phyloP scores from a whole-genome alignment of 495 filamentous ascomycete species.

The Extremus antarcticus region DNA sequence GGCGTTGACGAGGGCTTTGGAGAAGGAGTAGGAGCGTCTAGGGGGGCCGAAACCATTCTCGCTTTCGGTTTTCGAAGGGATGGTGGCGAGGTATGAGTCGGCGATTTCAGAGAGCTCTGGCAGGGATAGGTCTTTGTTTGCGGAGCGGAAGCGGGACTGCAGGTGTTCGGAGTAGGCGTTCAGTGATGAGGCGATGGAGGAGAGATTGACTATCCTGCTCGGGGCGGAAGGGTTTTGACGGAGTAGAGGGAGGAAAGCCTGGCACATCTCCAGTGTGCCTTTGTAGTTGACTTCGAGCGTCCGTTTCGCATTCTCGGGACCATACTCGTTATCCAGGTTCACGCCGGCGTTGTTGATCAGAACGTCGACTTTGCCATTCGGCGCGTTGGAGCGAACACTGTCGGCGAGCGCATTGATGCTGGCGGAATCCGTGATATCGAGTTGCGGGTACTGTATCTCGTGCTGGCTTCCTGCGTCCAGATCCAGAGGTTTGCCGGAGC shows the following conservation, averaged over 20 bases:
- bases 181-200: constrained; percentile 20
- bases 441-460: constrained; percentile 11
- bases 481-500: constrained; percentile 8
- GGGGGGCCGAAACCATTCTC: constrained; percentile 18
- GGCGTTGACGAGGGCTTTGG: constrained; percentile 28
- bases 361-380: constrained; percentile 13
- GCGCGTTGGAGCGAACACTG: not conserved
- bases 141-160: constrained; percentile 13
- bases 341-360: constrained; percentile 21
- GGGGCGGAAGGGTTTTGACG: too few species aligned
- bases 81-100: constrained; percentile 5
- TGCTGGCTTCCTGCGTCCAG: not conserved
- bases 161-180: constrained; percentile 11
- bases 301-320: constrained; percentile 14
- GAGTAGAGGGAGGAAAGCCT: constrained; percentile 14
- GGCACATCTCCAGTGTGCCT: constrained; percentile 20
- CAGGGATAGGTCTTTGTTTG: not conserved
- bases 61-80: constrained; percentile 3
- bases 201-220: constrained; percentile 28
- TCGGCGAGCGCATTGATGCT: constrained; percentile 13
- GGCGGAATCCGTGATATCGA: constrained; percentile 12
- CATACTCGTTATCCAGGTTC: constrained; percentile 16
- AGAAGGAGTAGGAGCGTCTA: constrained; percentile 22
- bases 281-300: constrained; percentile 22
- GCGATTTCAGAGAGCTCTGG: constrained; percentile 6